Evolutionary conservation across 441 rosid species (phyloP), one percentile per base, ranked within the genome.

Genomic region (Viola pubescens): DNA sequence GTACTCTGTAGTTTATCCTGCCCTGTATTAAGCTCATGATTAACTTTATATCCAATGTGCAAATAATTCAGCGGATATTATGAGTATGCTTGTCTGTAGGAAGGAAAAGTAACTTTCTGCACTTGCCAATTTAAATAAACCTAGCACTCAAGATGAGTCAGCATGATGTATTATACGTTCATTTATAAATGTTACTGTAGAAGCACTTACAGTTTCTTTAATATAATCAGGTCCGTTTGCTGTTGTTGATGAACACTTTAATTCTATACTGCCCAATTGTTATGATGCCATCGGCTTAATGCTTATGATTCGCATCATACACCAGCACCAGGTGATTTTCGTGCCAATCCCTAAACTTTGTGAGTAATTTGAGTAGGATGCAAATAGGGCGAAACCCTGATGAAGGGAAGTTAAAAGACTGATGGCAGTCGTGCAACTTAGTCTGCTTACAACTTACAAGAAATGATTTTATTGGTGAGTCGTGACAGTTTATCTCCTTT

Each of bases 231-330:
- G 99, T 80, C 99, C 99, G 56, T 86, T 91, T 81, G 87, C 89
- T 62, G 99, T 88, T 66, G 82, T 94, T 44, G 98, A 94, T 60
- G 99, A 94, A 63, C 98, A 94, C 80, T 85, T 94, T 72, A 85
- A 75, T 81, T 75, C 89, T 48, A 78, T 88, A 63, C 87, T 94
- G 61, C 86, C 94, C 62, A 88, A 87, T 77, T 88, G 85, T 74
- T 91, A 82, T 75, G 98, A 94, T 78, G 99, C 99, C 61, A 94
- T 94, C 54, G 98, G 99, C 47, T 79, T 91, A 67, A 91, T 88
- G 98, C 91, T 94, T 68, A 91, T 94, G 99, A 94, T 94, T 75
- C 91, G 91, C 66, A 87, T 94, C 76, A 81, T 89, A 79, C 91
- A 88, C 81, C 94, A 85, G 58, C 97, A 94, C 72, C 99, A 87